Evolutionary conservation across 805 yeast genomes (phyloP).

Genomic region (Teunomyces pallodes): DNA sequence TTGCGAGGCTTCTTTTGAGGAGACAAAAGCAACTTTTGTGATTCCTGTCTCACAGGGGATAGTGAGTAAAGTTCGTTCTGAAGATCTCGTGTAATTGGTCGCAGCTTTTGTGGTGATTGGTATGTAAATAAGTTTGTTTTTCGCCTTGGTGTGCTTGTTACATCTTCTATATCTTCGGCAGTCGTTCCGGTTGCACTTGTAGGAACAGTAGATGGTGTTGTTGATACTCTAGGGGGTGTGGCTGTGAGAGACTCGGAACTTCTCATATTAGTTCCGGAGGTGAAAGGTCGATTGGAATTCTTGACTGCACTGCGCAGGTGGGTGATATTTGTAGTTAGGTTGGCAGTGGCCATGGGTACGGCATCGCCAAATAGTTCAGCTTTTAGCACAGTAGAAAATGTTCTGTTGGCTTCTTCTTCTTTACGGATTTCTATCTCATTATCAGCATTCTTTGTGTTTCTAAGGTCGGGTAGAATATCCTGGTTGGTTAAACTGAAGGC

Average conservation of each 20-base stretch:
- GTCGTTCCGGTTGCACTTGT: constrained; percentile 2
- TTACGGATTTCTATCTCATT: constrained; percentile 65
- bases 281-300: constrained; percentile 11
- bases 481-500: constrained; percentile 62
- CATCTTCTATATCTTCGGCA: constrained; percentile 5
- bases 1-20: constrained; percentile 79
- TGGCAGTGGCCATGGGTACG: constrained; percentile 53
- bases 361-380: constrained; percentile 91
- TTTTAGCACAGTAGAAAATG: constrained; percentile 80
- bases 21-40: constrained; percentile 72
- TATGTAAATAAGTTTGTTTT: constrained; percentile 68
- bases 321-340: constrained; percentile 14
- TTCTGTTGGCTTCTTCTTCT: constrained; percentile 80
- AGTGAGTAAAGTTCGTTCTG: constrained; percentile 75
- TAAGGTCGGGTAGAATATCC: constrained; percentile 37
- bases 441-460: constrained; percentile 33
- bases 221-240: background rate
- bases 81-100: constrained; percentile 62
- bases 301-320: constrained; percentile 6
- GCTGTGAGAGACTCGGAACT: background rate
- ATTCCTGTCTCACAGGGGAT: constrained; percentile 86
- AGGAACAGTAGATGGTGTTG: constrained; percentile 1
- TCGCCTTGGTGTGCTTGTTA: constrained; percentile 38
- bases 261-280: constrained; percentile 15
- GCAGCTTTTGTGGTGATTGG: constrained; percentile 63